A percentile compares a stretch with the other conserved stretches of the same genome.
These are phyloP conservation scores for Cicer judaicum DNA, from an alignment of 306 rosid genomes.

Conservation along the genomic window DNA sequence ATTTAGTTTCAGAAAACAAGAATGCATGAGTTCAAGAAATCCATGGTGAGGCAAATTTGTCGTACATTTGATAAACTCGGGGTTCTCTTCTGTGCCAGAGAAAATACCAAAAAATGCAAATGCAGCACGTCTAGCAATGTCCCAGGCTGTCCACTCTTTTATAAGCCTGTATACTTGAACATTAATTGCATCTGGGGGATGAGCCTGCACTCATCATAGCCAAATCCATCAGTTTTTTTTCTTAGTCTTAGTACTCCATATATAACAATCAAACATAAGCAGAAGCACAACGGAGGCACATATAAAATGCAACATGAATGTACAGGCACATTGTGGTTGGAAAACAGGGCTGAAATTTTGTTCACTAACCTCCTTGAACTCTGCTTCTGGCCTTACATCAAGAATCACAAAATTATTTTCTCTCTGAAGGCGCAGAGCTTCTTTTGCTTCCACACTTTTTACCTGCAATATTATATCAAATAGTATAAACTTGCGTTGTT, in stretches of 20 bases:
- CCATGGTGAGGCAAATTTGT: constrained; percentile 1
- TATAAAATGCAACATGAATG: constrained; percentile 23
- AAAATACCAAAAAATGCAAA: constrained; percentile 97
- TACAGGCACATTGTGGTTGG: constrained; percentile 9
- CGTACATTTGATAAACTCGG: constrained; percentile 79
- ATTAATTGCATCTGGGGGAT: constrained; percentile 85
- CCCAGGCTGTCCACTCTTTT: constrained; percentile 99
- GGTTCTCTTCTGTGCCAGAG: constrained; percentile 97
- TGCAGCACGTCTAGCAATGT: constrained; percentile 96
- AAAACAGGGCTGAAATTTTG: constrained; percentile 7
- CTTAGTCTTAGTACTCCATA: constrained; percentile 1
- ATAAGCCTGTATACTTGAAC: constrained; percentile 96
- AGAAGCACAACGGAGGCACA: constrained; percentile 24
- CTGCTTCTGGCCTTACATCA: constrained; percentile 95
- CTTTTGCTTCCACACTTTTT: constrained; percentile 89
- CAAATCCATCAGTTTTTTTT: constrained; percentile 33
- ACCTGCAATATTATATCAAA: constrained; percentile 59
- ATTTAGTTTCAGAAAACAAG: constrained; percentile 36
- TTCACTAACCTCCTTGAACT: constrained; percentile 81
- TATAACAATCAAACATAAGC: constrained; percentile 2
- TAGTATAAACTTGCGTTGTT: not conserved
- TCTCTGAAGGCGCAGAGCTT: constrained; percentile 92
- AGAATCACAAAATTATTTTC: constrained; percentile 95
- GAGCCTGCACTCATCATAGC: constrained; percentile 59
- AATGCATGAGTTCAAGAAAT: constrained; percentile 16